Evolutionary conservation across 2,329 filamentous ascomycete genomes (phyloP).

Genomic region (Ilyonectria robusta): DNA sequence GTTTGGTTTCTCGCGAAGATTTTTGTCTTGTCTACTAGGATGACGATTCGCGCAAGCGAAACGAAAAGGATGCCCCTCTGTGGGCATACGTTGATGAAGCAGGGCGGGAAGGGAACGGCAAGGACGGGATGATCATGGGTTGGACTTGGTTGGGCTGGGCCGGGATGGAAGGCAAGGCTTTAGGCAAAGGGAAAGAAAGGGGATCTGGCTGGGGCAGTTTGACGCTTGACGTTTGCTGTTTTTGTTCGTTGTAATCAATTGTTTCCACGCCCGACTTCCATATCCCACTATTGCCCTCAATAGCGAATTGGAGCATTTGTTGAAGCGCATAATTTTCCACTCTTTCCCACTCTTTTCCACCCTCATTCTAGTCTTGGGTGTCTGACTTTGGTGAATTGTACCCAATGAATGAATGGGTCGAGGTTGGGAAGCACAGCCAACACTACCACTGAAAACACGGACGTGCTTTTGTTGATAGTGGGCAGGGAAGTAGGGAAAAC

Average conservation of each 20-base stretch:
- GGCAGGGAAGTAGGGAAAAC: constrained; percentile 7
- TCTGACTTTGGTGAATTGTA: constrained; percentile 20
- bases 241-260: constrained; percentile 35
- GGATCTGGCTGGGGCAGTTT: constrained; percentile 28
- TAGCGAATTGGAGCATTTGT: constrained; percentile 19
- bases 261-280: constrained; percentile 31
- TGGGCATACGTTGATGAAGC: constrained; percentile 25
- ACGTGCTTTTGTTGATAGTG: constrained; percentile 15
- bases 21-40: constrained; percentile 27
- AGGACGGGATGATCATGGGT: constrained; percentile 13
- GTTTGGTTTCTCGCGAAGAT: constrained; percentile 21
- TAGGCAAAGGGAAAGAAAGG: constrained; percentile 8
- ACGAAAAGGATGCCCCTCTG: constrained; percentile 16
- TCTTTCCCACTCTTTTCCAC: background rate
- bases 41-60: constrained; percentile 35
- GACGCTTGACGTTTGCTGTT: constrained; percentile 26
- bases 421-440: constrained; percentile 24
- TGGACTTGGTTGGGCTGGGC: constrained; percentile 19
- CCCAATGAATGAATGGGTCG: constrained; percentile 34
- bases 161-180: constrained; percentile 22
- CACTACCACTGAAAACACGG: constrained; percentile 6
- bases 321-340: background rate
- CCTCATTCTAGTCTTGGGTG: background rate
- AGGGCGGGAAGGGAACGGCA: constrained; percentile 17
- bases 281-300: constrained; percentile 16